Evolutionary conservation across 176 grass and related monocot species (phyloP), one percentile per base, ranked within the genome.

Genomic region (Cocos nucifera): DNA sequence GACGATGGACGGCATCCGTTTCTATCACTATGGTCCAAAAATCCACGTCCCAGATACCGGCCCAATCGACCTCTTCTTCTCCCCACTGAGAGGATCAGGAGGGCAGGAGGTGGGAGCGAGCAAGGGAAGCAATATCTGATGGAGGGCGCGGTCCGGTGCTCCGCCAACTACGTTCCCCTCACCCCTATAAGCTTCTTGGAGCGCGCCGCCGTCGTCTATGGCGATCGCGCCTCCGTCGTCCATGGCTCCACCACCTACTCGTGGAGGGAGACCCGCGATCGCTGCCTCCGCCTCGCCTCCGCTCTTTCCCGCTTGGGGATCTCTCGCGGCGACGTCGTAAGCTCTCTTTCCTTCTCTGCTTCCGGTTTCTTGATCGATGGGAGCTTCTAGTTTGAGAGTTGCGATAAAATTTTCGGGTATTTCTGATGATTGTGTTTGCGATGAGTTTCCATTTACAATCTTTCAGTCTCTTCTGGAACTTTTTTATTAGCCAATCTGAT

Each of bases 131-230:
- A 10, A 0, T 6, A 12, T 1, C 8, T 30, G 59, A 90, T 95
- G 91, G 91, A 96, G 27, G 91, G 91, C 30, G 59, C 83, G 14
- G 62, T 85, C 55, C 66, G 62, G 28, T 85, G 77, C 69, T 39
- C 80, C 17, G 86, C 91, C 22, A 96, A 96, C 83, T 75, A 96
- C 70, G 68, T 78, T 50, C 91, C 91, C 22, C 91, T 96, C 49
- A 84, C 91, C 24, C 91, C 91, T 50, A 74, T 96, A 50, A 87
- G 78, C 72, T 96, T 96, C 65, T 65, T 96, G 12, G 78, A 90
- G 50, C 86, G 91, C 5, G 27, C 82, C 4, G 86, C 91, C 23
- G 56, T 86, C 63, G 86, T 95, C n/a, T 95, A 86, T 64, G 70
- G 76, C 3, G 64, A 86, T 54, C 71, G 79, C 53, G 71, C 82